Evolutionary conservation across 129 eudicot species (phyloP), one percentile per base, ranked within the genome.

Genomic region (Ambrosia trifida): DNA sequence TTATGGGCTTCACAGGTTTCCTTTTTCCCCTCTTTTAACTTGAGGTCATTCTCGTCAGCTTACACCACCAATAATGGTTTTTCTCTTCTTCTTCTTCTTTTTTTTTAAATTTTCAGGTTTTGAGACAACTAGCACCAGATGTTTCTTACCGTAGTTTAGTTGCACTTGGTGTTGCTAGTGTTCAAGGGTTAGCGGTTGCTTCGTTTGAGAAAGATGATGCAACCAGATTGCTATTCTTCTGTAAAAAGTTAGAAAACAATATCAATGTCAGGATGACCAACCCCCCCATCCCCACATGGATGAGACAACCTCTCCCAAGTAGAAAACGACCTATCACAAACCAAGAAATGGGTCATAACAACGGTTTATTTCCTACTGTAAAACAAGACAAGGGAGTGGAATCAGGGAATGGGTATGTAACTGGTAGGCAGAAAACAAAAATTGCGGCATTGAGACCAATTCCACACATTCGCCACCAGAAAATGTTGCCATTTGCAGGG

Each of bases 171-270:
- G 82, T 94, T 44, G 96, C 96, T 30, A 71, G 99, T 49, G 86
- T 94, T 62, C 96, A 94, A 41, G 99, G 99, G 56, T 72, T 90
- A 60, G 97, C 99, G 14, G 99, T 94, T 49, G 90, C 99, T 66
- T 87, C 99, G n/a, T 94, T 94, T 11, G 96, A 89, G 79, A 86
- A 85, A 84, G 89, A 89, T 61, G 99, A 94, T 69, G 97, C 97
- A 18, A 90, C 88, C 3, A 83, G 99, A 64, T 78, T 89, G 69
- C 96, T 94, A 40, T 89, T 85, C 80, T 89, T 94, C 79, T 75
- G 79, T 70, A 59, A 65, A 63, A 69, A 56, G 66, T 85, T 64
- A 50, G 83, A 38, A 20, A 82, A 78, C 68, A 76, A 82, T 72
- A 59, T 4, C 24, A 47, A 43, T 54, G 10, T 16, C 3, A 74